Evolutionary conservation across 2,329 filamentous ascomycete genomes (phyloP).

Genomic region (Beauveria medogensis): DNA sequence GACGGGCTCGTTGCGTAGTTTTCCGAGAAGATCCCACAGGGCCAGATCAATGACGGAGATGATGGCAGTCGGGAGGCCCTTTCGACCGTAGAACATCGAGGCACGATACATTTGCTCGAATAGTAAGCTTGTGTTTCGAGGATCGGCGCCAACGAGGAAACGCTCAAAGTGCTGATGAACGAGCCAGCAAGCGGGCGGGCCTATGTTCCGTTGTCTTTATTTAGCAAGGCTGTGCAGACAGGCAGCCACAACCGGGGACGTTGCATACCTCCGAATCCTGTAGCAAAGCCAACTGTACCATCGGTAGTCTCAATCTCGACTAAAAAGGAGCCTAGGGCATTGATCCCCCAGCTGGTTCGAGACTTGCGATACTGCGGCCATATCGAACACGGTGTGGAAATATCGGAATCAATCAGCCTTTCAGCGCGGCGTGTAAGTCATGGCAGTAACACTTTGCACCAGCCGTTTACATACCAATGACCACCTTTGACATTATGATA

Average conservation of each 20-base stretch:
- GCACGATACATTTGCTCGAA: conserved; percentile 96
- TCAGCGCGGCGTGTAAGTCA: conserved; percentile 14
- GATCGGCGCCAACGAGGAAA: conserved; percentile 83
- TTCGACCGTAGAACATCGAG: conserved; percentile 94
- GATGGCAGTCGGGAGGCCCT: conserved; percentile 80
- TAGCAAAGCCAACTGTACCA: conserved; percentile 89
- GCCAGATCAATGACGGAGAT: conserved; percentile 93
- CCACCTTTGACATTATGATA: conserved; percentile 86
- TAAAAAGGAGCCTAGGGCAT: conserved; percentile 86
- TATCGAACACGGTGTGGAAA: conserved; percentile 84
- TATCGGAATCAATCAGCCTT: conserved; percentile 87
- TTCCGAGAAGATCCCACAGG: conserved; percentile 85
- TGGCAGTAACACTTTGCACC: not conserved
- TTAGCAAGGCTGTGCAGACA: not conserved
- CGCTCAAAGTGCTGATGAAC: conserved; percentile 89
- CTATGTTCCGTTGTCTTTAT: conserved; percentile 23
- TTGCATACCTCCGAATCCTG: conserved; percentile 69
- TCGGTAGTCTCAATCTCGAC: conserved; percentile 83
- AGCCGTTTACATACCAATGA: conserved; percentile 46
- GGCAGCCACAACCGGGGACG: not conserved
- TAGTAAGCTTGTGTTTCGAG: conserved; percentile 80
- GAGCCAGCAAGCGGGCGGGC: conserved; percentile 88
- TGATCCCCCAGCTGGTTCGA: conserved; percentile 90
- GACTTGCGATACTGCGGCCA: conserved; percentile 85
- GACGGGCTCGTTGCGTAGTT: conserved; percentile 85